phyloP scores from a whole-genome alignment of 73 alveolate genomes.

The Tetrahymena borealis region DNA sequence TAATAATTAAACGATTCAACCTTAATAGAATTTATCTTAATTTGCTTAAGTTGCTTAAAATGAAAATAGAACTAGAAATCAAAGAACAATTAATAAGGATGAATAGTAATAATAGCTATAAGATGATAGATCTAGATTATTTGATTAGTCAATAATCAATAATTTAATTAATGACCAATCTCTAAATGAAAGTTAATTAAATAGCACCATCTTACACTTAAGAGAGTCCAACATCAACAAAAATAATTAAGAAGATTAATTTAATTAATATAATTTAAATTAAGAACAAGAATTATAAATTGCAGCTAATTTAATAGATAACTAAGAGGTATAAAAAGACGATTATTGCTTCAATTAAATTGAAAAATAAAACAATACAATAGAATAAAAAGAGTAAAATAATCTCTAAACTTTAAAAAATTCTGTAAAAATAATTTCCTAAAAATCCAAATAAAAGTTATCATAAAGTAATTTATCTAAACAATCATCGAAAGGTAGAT shows the following conservation, averaged over 20 bases:
- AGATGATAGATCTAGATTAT: background rate
- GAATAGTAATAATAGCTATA: background rate
- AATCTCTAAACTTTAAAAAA: background rate
- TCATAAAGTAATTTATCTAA: background rate
- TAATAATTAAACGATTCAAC: too few relatives aligned
- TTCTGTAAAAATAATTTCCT: background rate
- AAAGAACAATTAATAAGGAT: background rate
- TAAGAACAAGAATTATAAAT: background rate
- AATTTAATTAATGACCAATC: background rate
- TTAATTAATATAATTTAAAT: background rate
- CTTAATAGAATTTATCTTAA: too few relatives aligned
- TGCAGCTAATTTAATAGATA: background rate
- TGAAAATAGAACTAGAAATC: background rate
- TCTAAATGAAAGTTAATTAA: background rate
- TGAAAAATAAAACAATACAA: background rate
- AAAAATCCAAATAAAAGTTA: background rate
- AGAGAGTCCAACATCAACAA: background rate
- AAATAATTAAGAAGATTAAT: background rate
- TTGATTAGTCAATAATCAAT: background rate
- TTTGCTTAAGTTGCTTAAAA: too few relatives aligned
- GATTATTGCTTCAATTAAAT: background rate
- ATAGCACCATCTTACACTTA: background rate
- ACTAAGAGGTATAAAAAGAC: background rate
- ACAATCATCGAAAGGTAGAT: background rate
- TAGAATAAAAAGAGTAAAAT: background rate